A percentile compares a stretch with the other conserved stretches of the same genome.
phyloP scores from a whole-genome alignment of 495 filamentous ascomycete species.

The Chlorociboria aeruginascens region DNA sequence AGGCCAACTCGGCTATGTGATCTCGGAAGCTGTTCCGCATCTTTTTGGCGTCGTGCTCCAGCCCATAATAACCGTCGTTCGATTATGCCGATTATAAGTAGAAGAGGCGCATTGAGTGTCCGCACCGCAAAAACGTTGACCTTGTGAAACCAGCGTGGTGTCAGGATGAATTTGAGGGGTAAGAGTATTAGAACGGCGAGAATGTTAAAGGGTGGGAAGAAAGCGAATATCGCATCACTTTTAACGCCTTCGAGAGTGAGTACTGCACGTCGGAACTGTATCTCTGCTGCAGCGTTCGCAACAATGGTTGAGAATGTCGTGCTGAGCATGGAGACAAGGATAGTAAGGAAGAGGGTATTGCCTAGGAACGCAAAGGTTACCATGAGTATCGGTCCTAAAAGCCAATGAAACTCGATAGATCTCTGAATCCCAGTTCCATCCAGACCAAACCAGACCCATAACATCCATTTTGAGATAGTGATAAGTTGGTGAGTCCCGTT shows the following conservation, averaged over 20 bases:
- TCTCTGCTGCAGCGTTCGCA: slow-evolving; percentile 52
- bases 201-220: slow-evolving; percentile 63
- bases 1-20: slow-evolving; percentile 16
- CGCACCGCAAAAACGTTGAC: slow-evolving; percentile 57
- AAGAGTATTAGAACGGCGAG: slow-evolving; percentile 49
- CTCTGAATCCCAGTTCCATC: slow-evolving; percentile 59
- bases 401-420: slow-evolving; percentile 51
- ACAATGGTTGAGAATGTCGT: slow-evolving; percentile 60
- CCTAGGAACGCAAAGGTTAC: slow-evolving; percentile 61
- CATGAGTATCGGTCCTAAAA: slow-evolving; percentile 58
- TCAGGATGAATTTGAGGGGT: slow-evolving; percentile 51
- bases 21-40: slow-evolving; percentile 15
- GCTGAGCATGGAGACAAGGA: slow-evolving; percentile 62
- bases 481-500: slow-evolving; percentile 22
- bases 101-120: slow-evolving; percentile 49
- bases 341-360: slow-evolving; percentile 66
- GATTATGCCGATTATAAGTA: slow-evolving; percentile 45
- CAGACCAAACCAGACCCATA: slow-evolving; percentile 71
- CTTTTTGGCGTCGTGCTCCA: slow-evolving; percentile 29
- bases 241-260: slow-evolving; percentile 70
- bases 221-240: slow-evolving; percentile 51
- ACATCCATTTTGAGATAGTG: slow-evolving; percentile 67
- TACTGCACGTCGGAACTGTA: slow-evolving; percentile 59
- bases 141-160: slow-evolving; percentile 66
- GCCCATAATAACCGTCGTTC: slow-evolving; percentile 41